Evolutionary conservation across 1,284 basidiomycete species (phyloP).

Genomic region (Puccinia horiana): DNA sequence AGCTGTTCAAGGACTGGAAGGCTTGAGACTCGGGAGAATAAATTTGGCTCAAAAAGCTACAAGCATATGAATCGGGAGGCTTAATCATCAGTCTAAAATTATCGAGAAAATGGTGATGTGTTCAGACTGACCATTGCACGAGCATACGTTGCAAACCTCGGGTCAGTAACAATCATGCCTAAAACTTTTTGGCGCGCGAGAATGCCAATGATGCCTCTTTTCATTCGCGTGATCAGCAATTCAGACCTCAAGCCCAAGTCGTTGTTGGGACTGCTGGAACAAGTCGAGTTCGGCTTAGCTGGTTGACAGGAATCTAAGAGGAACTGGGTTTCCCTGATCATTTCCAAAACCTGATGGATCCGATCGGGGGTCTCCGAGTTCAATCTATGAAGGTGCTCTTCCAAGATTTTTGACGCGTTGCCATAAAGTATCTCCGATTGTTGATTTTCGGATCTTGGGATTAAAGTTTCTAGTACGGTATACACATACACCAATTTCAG

Average conservation of each 20-base stretch:
- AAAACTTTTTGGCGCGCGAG: conserved; percentile 34
- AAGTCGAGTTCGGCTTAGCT: not conserved
- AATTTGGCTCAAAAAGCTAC: conserved; percentile 22
- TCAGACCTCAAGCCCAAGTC: not conserved
- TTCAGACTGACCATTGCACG: conserved; percentile 34
- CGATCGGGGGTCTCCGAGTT: not conserved
- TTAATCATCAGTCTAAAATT: not conserved
- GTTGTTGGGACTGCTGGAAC: not conserved
- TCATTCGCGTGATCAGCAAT: conserved; percentile 8
- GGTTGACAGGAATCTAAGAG: conserved; percentile 34
- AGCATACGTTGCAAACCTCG: conserved; percentile 25
- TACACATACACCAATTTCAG: conserved; percentile 23
- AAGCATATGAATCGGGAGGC: not conserved
- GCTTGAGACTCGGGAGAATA: conserved; percentile 5
- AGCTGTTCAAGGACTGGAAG: conserved; percentile 24
- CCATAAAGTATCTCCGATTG: not conserved
- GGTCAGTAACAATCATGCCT: conserved; percentile 15
- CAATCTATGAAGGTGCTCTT: not conserved
- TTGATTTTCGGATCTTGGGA: not conserved
- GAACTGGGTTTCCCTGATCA: conserved; percentile 29
- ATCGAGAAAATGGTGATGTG: not conserved
- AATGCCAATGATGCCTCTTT: conserved; percentile 26
- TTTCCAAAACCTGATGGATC: conserved; percentile 33
- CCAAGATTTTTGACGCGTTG: not conserved
- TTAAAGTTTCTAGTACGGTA: conserved; percentile 10